Conservation (phyloP, 1,139 yeast species). For the Diutina siamensis region DNA sequence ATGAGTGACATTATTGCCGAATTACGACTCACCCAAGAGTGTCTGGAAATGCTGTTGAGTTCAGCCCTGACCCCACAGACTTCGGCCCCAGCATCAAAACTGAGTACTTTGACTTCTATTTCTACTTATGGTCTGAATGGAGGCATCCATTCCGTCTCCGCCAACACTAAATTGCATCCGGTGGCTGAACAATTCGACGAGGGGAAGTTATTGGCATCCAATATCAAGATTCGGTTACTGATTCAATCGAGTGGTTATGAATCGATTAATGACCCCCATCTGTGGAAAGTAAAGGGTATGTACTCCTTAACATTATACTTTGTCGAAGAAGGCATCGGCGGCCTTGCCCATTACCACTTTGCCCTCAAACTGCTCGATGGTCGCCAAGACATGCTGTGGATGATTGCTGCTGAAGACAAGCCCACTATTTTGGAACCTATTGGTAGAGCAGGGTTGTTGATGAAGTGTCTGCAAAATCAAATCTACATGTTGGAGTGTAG, state of each 20-base stretch:
- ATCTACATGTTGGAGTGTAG: constrained; percentile 36
- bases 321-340: background rate
- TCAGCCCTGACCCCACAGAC: background rate
- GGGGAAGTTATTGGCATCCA: background rate
- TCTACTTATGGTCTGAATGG: background rate
- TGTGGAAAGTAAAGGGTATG: constrained; percentile 4
- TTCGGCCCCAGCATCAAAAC: background rate
- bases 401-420: constrained; percentile 23
- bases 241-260: background rate
- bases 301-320: background rate
- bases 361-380: background rate
- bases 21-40: background rate
- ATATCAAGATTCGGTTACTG: constrained; percentile 5
- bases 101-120: background rate
- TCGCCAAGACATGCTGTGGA: constrained; percentile 18
- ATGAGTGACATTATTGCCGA: background rate
- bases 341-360: background rate
- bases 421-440: constrained; percentile 23
- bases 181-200: too few relatives aligned
- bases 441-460: constrained; percentile 35
- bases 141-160: background rate
- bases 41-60: background rate
- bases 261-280: background rate
- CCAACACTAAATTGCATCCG: background rate
- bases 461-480: constrained; percentile 20